phyloP scores from a whole-genome alignment of 148 eudicot genomes.

The Vaccinium corymbosum region DNA sequence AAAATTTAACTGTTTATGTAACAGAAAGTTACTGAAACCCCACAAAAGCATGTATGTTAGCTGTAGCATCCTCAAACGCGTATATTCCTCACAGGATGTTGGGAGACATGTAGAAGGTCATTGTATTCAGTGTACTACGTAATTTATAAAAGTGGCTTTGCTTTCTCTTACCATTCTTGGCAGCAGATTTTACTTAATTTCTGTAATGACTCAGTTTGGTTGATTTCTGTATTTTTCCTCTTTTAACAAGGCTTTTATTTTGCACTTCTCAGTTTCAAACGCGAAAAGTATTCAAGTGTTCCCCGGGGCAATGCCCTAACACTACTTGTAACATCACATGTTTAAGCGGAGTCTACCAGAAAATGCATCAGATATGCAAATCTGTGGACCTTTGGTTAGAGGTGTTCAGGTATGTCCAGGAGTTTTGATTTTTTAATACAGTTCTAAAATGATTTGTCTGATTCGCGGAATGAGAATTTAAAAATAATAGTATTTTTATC shows the following conservation, averaged over 20 bases:
- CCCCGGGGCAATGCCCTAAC: background rate
- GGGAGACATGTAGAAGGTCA: background rate
- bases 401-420: background rate
- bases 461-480: no score
- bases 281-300: background rate
- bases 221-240: background rate
- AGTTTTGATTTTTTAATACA: no score
- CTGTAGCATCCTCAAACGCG: background rate
- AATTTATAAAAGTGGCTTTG: background rate
- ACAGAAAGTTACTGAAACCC: background rate
- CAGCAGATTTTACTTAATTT: background rate
- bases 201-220: background rate
- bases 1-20: background rate
- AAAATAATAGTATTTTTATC: no score
- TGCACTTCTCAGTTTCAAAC: background rate
- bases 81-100: background rate
- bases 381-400: background rate
- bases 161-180: background rate
- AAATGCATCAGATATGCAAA: background rate
- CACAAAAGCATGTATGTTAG: background rate
- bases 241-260: no score
- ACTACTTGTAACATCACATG: background rate
- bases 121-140: background rate
- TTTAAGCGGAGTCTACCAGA: background rate
- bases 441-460: no score